Evolutionary conservation across 495 filamentous ascomycete genomes (phyloP), one percentile per base, ranked within the genome.

Genomic region (Annulohypoxylon bovei): DNA sequence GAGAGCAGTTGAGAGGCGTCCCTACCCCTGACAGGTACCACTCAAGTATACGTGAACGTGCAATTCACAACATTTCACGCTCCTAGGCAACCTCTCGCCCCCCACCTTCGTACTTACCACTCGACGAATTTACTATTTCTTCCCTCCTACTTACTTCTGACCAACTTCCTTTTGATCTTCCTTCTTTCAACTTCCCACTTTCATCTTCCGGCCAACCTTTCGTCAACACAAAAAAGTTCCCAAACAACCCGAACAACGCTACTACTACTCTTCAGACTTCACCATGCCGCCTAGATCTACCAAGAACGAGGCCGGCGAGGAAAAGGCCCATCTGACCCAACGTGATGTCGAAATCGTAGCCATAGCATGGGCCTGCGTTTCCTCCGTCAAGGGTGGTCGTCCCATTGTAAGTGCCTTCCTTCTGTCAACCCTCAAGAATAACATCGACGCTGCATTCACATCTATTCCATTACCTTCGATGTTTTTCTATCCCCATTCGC

Each of bases 291-390:
- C 65, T 25, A 47, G 47, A 49, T 40, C 50, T 3, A 42, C 40
- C 33, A 60, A 55, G n/a, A 2, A 39, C 4, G 11, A 27, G 32
- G 53, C 22, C 6, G 47, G 33, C 11, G 55, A 16, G 4, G 50
- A 1, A 49, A 65, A 61, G n/a, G 39, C 20, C 7, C 25, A 57
- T 35, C 23, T 71, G 0, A 62, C 0, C 20, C 62, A 57, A 33
- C 68, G 68, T 14, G 68, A 71, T 58, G 57, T 63, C 12, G 58
- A 62, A 4, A 37, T 71, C 35, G 27, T 61, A 1, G 55, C 62
- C 37, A 61, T 55, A 33, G 68, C 62, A 0, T 71, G 59, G 62
- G 9, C 6, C 3, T 71, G 68, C 42, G 58, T 67, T 12, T 3
- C 44, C 33, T 12, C 14, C 32, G 1, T 63, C 25, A 67, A 58